A percentile compares a stretch with the other conserved stretches of the same genome.
These are phyloP conservation scores for Durotheca rogersii DNA, from an alignment of 495 filamentous ascomycete species.

Conservation along the genomic window DNA sequence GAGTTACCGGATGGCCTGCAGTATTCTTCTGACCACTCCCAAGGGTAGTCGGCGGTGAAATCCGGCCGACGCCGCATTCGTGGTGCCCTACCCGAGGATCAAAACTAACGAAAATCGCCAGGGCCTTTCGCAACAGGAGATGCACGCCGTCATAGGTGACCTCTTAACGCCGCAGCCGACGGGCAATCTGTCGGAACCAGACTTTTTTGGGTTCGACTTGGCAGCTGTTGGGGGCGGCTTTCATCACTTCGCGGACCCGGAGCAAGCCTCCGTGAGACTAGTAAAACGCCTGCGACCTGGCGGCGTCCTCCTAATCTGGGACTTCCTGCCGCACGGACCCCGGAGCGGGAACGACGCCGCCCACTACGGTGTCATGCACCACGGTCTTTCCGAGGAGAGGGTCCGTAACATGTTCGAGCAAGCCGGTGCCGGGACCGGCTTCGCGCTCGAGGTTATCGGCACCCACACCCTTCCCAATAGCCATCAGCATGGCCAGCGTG, in stretches of 20 bases:
- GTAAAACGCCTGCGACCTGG: conserved; percentile 60
- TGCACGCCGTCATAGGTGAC: conserved; percentile 61
- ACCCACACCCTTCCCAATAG: conserved; percentile 29
- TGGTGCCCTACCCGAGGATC: background rate
- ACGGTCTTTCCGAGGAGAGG: conserved; percentile 57
- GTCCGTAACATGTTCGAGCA: conserved; percentile 54
- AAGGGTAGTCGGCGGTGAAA: no score
- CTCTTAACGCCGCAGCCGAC: conserved; percentile 48
- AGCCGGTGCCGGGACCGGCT: conserved; percentile 50
- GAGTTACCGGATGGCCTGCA: no score
- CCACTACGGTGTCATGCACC: conserved; percentile 51
- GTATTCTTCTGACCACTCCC: no score
- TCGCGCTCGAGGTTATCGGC: conserved; percentile 43
- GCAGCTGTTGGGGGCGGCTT: conserved; percentile 65
- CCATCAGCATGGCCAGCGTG: conserved; percentile 9
- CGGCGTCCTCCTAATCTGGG: conserved; percentile 65
- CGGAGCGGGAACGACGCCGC: conserved; percentile 37
- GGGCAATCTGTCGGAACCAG: conserved; percentile 40
- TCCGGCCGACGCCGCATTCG: background rate
- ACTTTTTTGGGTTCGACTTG: conserved; percentile 62
- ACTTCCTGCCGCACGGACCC: conserved; percentile 56
- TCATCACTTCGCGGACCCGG: conserved; percentile 70
- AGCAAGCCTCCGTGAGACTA: conserved; percentile 55
- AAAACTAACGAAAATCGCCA: conserved; percentile 23
- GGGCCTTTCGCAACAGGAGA: conserved; percentile 51